These are phyloP conservation scores for Polychytrium aggregatum DNA, from an alignment of 192 early-diverging fungal species.

Conservation along the genomic window DNA sequence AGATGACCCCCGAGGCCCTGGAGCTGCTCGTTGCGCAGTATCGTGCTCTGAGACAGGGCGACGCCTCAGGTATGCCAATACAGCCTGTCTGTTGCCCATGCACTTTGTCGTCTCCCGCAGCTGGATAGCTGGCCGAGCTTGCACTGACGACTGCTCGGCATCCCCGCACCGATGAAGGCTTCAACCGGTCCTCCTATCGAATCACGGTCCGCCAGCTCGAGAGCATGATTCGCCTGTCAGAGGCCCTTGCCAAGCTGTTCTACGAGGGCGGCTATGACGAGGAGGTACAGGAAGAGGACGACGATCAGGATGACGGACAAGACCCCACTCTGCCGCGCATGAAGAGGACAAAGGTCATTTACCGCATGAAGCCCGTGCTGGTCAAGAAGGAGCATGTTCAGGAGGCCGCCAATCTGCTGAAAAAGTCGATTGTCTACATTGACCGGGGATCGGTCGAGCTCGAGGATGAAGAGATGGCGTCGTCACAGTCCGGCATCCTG, in stretches of 20 bases:
- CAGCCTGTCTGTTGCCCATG: slow-evolving; percentile 14
- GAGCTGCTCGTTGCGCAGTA: slow-evolving; percentile 72
- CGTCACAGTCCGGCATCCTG: slow-evolving; percentile 38
- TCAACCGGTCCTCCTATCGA: slow-evolving; percentile 58
- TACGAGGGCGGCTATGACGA: slow-evolving; percentile 38
- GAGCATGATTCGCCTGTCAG: slow-evolving; percentile 89
- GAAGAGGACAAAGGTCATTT: no score
- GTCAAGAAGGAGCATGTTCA: slow-evolving; percentile 63
- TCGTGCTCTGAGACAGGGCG: slow-evolving; percentile 74
- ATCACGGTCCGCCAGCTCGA: slow-evolving; percentile 97
- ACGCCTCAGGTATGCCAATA: slow-evolving; percentile 53
- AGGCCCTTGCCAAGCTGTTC: slow-evolving; percentile 86
- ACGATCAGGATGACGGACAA: no score
- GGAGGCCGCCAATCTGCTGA: slow-evolving; percentile 75
- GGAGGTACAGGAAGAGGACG: no score
- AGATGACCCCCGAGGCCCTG: slow-evolving; percentile 65
- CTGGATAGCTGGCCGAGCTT: background rate
- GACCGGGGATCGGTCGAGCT: slow-evolving; percentile 30
- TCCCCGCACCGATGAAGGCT: no score
- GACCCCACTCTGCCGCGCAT: no score
- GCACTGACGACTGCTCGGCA: background rate
- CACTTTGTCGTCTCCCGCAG: background rate
- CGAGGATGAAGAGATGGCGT: slow-evolving; percentile 47
- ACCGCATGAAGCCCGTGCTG: no score
- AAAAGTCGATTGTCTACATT: slow-evolving; percentile 72